phyloP scores from a whole-genome alignment of 2,329 filamentous ascomycete species.

The Xylariaceae sp. region DNA sequence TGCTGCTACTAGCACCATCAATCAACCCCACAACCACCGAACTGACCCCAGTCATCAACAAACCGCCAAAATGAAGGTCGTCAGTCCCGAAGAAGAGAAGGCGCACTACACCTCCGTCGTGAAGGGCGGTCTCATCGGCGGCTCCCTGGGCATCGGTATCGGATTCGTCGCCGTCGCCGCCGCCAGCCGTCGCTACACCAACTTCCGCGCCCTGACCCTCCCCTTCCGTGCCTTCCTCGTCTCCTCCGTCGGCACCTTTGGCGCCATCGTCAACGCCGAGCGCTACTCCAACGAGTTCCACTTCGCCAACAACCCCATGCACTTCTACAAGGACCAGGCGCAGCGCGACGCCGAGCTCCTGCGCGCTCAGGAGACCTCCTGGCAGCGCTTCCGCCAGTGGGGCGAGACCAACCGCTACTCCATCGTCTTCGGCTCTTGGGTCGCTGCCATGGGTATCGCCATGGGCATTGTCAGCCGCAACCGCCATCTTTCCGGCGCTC shows the following conservation, averaged over 20 bases:
- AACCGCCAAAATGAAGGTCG: conserved; percentile 72
- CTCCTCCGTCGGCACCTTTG: conserved; percentile 74
- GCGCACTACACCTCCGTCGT: conserved; percentile 79
- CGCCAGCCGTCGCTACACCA: conserved; percentile 66
- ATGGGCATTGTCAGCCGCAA: conserved; percentile 73
- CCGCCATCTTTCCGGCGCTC: conserved; percentile 64
- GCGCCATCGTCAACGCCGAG: conserved; percentile 84
- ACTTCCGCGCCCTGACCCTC: conserved; percentile 75
- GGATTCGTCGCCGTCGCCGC: conserved; percentile 64
- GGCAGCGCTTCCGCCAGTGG: conserved; percentile 64
- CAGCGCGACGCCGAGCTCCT: conserved; percentile 51
- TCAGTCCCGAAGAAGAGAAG: conserved; percentile 87
- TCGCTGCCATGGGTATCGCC: conserved; percentile 71
- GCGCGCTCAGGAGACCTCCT: conserved; percentile 50
- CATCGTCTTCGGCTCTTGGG: conserved; percentile 78
- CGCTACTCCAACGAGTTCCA: conserved; percentile 62
- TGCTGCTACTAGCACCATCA: neutral
- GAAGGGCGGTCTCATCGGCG: conserved; percentile 72
- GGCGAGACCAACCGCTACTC: conserved; percentile 77
- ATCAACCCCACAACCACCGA: neutral
- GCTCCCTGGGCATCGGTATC: conserved; percentile 58
- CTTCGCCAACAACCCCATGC: conserved; percentile 60
- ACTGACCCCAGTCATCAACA: neutral
- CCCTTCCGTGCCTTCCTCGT: conserved; percentile 90
- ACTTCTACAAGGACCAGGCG: conserved; percentile 60